Conservation (phyloP, 805 yeast genomes). For the Kurtzmaniella fragi region DNA sequence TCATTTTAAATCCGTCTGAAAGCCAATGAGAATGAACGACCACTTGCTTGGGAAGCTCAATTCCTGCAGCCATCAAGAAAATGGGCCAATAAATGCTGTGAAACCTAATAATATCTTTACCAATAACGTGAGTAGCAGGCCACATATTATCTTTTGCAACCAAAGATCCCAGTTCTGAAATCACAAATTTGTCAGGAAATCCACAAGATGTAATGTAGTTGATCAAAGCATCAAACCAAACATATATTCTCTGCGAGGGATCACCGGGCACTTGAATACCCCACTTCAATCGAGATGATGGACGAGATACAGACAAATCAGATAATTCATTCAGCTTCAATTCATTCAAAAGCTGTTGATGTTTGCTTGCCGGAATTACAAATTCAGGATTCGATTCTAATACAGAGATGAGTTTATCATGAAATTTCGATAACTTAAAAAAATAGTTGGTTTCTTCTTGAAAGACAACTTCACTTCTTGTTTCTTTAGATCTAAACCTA, state of each 20-base stretch:
- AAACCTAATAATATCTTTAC: slow-evolving; percentile 86
- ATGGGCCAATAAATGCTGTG: slow-evolving; percentile 96
- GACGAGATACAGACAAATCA: slow-evolving; percentile 87
- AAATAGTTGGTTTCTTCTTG: slow-evolving; percentile 84
- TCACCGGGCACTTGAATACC: slow-evolving; percentile 88
- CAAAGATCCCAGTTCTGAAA: slow-evolving; percentile 4
- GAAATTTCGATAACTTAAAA: slow-evolving; percentile 66
- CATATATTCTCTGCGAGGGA: slow-evolving; percentile 74
- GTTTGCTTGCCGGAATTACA: slow-evolving; percentile 61
- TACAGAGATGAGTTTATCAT: slow-evolving; percentile 44
- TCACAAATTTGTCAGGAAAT: slow-evolving; percentile 25
- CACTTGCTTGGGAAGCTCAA: slow-evolving; percentile 65
- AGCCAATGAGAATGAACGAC: slow-evolving; percentile 96
- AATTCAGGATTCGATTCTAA: slow-evolving; percentile 49
- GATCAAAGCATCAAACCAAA: slow-evolving; percentile 93
- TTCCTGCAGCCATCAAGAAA: slow-evolving; percentile 75
- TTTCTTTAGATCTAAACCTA: slow-evolving; percentile 52
- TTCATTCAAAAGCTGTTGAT: slow-evolving; percentile 52
- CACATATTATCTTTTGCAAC: slow-evolving; percentile 28
- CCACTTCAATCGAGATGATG: slow-evolving; percentile 74
- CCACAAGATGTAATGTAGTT: slow-evolving; percentile 78
- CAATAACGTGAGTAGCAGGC: slow-evolving; percentile 81
- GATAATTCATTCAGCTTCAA: slow-evolving; percentile 42
- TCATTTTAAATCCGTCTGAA: slow-evolving; percentile 86
- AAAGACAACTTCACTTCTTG: slow-evolving; percentile 69